A percentile compares a stretch with the other conserved stretches of the same genome.
These are phyloP conservation scores for Camellia granthamiana DNA, from an alignment of 148 eudicot genomes.

Conservation along the genomic window DNA sequence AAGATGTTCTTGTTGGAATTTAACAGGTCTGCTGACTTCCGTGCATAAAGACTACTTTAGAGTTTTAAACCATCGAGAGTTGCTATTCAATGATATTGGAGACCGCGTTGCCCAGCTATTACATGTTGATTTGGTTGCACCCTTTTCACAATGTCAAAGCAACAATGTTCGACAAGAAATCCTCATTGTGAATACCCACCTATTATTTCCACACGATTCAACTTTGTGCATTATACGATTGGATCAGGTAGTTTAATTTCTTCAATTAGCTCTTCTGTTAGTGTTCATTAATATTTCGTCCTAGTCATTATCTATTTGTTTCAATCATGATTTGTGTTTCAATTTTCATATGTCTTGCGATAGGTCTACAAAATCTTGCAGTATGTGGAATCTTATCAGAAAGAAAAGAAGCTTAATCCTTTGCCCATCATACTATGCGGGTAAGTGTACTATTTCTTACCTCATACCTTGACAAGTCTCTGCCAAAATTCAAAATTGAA, in stretches of 20 bases:
- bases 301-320: not conserved
- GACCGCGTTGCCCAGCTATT: constrained; percentile 97
- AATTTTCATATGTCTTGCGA: not conserved
- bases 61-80: constrained; percentile 66
- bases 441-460: constrained; percentile 34
- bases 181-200: constrained; percentile 89
- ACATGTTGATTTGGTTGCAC: constrained; percentile 75
- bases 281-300: not conserved
- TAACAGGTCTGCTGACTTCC: constrained; percentile 83
- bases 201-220: constrained; percentile 95
- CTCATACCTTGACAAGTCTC: not conserved
- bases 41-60: constrained; percentile 86
- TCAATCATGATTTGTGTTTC: not conserved
- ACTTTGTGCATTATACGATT: constrained; percentile 83
- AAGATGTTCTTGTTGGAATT: constrained; percentile 11
- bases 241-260: constrained; percentile 63
- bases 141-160: constrained; percentile 52
- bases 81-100: constrained; percentile 79
- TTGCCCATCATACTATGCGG: constrained; percentile 91
- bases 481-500: not conserved
- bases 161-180: constrained; percentile 71
- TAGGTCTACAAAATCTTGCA: constrained; percentile 97
- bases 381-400: constrained; percentile 83
- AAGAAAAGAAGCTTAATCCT: constrained; percentile 76
- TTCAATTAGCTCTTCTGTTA: not conserved